Percentiles rank a stretch among this genome's conserved stretches.
These are phyloP conservation scores for Fusarium zealandicum DNA, from an alignment of 2,329 filamentous ascomycete species.

Conservation along the genomic window DNA sequence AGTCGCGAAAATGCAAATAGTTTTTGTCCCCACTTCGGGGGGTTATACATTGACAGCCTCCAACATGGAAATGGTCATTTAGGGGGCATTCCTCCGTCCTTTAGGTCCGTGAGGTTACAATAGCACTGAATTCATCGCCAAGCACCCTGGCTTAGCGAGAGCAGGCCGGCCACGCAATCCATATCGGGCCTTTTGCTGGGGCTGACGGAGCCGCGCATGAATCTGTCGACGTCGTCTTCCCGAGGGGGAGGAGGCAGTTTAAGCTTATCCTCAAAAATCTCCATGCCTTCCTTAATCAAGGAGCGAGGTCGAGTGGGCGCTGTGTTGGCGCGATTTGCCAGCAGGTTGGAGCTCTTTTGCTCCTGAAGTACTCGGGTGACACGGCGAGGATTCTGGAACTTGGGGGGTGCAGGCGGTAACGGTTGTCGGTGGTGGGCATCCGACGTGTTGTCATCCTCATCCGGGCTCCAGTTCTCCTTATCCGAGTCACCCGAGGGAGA, in stretches of 20 bases:
- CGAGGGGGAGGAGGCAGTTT: conserved; percentile 33
- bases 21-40: conserved; percentile 24
- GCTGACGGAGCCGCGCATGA: conserved; percentile 73
- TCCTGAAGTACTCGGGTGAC: conserved; percentile 52
- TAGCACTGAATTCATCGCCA: conserved; percentile 64
- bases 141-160: conserved; percentile 90
- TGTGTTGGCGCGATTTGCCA: conserved; percentile 51
- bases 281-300: conserved; percentile 46
- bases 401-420: conserved; percentile 46
- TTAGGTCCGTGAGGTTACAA: conserved; percentile 17
- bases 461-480: conserved; percentile 87
- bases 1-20: conserved; percentile 21
- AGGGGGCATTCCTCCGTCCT: conserved; percentile 17
- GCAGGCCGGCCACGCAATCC: conserved; percentile 86
- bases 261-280: conserved; percentile 62
- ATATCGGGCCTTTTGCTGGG: conserved; percentile 81
- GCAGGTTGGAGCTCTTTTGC: conserved; percentile 45
- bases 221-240: conserved; percentile 71
- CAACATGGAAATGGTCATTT: conserved; percentile 14
- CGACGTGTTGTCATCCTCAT: conserved; percentile 54
- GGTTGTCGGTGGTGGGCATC: conserved; percentile 45
- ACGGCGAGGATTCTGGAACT: conserved; percentile 50
- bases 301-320: conserved; percentile 48
- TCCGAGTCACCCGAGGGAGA: conserved; percentile 72
- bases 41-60: conserved; percentile 26